Evolutionary conservation across 2,329 filamentous ascomycete genomes (phyloP), one percentile per base, ranked within the genome.

Genomic region (Exophiala dermatitidis): DNA sequence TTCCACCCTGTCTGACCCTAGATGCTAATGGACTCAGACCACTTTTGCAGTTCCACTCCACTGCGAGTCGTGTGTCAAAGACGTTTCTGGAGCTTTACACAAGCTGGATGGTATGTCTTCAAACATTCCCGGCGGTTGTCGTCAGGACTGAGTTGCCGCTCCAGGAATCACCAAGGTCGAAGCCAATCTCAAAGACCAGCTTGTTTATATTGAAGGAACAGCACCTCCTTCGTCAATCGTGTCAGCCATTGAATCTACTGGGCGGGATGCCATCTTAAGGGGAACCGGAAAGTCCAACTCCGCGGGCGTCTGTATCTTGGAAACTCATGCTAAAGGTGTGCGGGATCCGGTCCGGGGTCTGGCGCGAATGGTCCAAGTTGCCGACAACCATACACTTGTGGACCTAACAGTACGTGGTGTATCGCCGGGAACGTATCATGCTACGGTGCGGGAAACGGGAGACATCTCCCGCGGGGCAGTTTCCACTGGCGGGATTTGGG

Each of bases 261-360:
- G 93, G 48, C 83, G 90, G 65, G 91, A 97, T 79, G 91, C 91
- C 43, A 96, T 98, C 66, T 74, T 98, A 53, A 85, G 93, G 62
- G 93, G 93, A 51, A 90, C 86, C 55, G 93, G 93, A 59, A 80
- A 78, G 63, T 85, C 88, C 66, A 85, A 96, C 72, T 88, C 88
- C 90, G 88, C 90, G 31, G 89, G 91, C 42, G 93, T 98, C 41
- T 95, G 90, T 72, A 97, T 98, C 66, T 82, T 98, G 56, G 93
- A 98, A 75, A 94, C 89, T 52, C 83, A 88, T 65, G 79, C 83
- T 43, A 73, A 70, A 36, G 69, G 71, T 53, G 78, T 83, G 52
- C 69, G 74, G 60, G 79, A 85, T 64, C 77, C 86, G 63, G 90
- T 98, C 48, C 82, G 88, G 62, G 93, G 93, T 30, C 75, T 98